Percentiles rank a stretch among this genome's conserved stretches.
phyloP scores from a whole-genome alignment of 2,329 filamentous ascomycete species.

The Magnaporthiopsis rhizophila region DNA sequence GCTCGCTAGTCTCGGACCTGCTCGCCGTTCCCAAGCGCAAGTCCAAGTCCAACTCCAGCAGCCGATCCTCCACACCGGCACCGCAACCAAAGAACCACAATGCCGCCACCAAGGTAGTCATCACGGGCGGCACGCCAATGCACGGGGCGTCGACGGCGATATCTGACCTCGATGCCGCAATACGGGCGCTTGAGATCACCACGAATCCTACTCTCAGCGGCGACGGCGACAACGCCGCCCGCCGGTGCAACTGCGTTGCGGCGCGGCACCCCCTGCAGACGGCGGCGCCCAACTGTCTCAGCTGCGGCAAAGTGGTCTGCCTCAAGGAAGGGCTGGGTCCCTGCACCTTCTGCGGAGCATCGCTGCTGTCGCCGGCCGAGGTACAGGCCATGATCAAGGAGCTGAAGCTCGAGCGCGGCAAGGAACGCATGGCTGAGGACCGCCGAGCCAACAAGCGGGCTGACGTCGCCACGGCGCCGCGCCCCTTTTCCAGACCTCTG shows the following conservation, averaged over 20 bases:
- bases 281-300: conserved; percentile 88
- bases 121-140: conserved; percentile 74
- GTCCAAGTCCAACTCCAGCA: conserved; percentile 36
- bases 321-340: conserved; percentile 89
- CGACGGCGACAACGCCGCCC: conserved; percentile 40
- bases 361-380: conserved; percentile 64
- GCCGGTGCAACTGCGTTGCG: conserved; percentile 82
- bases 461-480: conserved; percentile 53
- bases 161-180: conserved; percentile 68
- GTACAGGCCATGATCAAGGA: conserved; percentile 80
- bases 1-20: conserved; percentile 73
- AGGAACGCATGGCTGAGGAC: conserved; percentile 77
- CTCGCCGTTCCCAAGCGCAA: conserved; percentile 44
- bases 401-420: conserved; percentile 75
- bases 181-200: conserved; percentile 80
- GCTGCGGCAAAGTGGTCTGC: conserved; percentile 91
- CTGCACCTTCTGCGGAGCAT: conserved; percentile 79
- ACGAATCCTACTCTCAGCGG: conserved; percentile 65
- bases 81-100: conserved; percentile 32
- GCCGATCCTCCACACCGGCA: conserved; percentile 42
- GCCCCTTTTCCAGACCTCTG: conserved; percentile 46
- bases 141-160: conserved; percentile 70
- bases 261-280: conserved; percentile 78
- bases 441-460: conserved; percentile 60
- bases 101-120: conserved; percentile 49